A percentile compares a stretch with the other conserved stretches of the same genome.
These are phyloP conservation scores for Phytophthora ohioensis DNA, from an alignment of 352 stramenopile species.

Conservation along the genomic window DNA sequence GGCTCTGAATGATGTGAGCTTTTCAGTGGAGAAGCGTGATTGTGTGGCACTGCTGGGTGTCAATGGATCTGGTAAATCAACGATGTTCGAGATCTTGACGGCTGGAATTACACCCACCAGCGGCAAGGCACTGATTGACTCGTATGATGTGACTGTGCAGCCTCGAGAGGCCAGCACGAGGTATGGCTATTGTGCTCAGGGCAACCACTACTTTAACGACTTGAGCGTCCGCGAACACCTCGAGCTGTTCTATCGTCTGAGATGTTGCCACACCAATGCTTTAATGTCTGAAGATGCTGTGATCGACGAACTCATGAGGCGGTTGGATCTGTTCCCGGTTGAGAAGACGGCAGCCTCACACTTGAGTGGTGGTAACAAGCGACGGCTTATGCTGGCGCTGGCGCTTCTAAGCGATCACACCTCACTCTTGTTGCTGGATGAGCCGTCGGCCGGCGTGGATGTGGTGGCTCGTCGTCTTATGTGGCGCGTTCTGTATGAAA, in stretches of 20 bases:
- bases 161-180: constrained; percentile 58
- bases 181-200: constrained; percentile 86
- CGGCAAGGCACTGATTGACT: constrained; percentile 66
- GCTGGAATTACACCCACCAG: constrained; percentile 84
- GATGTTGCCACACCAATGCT: constrained; percentile 39
- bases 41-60: constrained; percentile 94
- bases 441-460: constrained; percentile 84
- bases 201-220: constrained; percentile 78
- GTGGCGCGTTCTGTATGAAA: constrained; percentile 81
- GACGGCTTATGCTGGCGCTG: constrained; percentile 80
- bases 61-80: constrained; percentile 97
- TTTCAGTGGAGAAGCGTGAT: constrained; percentile 88
- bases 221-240: constrained; percentile 82
- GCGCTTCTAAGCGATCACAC: constrained; percentile 74
- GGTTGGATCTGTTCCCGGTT: constrained; percentile 72
- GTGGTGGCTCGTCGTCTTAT: constrained; percentile 82
- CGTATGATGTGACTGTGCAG: constrained; percentile 63
- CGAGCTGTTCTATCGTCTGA: constrained; percentile 72
- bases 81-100: constrained; percentile 96
- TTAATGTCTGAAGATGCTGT: constrained; percentile 37
- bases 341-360: constrained; percentile 62
- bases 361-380: constrained; percentile 86
- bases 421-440: constrained; percentile 77
- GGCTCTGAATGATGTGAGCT: constrained; percentile 78
- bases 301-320: constrained; percentile 56